Base-by-base conservation (phyloP, 129 eudicot species). In the Chrysanthemum makinoi region DNA sequence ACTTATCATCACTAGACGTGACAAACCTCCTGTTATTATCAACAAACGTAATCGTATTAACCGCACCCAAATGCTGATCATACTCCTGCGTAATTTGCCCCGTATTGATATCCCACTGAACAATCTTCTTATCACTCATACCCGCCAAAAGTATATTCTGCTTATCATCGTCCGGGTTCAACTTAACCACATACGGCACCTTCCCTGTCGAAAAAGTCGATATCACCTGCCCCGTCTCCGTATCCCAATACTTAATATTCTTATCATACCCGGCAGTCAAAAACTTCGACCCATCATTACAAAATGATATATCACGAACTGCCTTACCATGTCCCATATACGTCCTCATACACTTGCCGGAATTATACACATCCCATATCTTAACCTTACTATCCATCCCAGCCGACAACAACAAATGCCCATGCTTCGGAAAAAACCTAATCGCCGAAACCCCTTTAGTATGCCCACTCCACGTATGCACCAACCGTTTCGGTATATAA, bases 101-200 rank as follows among this genome's bases (percentile, higher is more conserved):
- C 0, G 80, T 80, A 52, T 87, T 94, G 68, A 89, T 69, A 72
- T 94, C 98, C 98, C 98, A 94, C 63, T 94, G 98, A 59, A 94
- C 98, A 77, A 94, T 94, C 82, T 94, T 94, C 85, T 94, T 94
- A 83, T 94, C 98, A 81, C 98, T 94, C 96, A 87, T 94, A 11
- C 98, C 98, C 0, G 98, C 98, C 72, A 94, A 77, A 18, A 94
- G 81, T 2, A 94, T 88, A 55, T 86, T 94, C 83, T 94, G 98
- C 82, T 94, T 94, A 87, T 94, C 98, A 61, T 89, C 98, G 83
- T 94, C 98, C 0, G 98, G 97, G 70, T 94, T 89, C 24, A 94
- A 80, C 89, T 89, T 94, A 47, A 89, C 98, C 33, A 94, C 97
- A 72, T 89, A 89, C 3, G 98, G 98, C 19, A 89, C 72, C 81